Conservation (phyloP, 2,329 filamentous ascomycete genomes). For the Beauveria sp. region DNA sequence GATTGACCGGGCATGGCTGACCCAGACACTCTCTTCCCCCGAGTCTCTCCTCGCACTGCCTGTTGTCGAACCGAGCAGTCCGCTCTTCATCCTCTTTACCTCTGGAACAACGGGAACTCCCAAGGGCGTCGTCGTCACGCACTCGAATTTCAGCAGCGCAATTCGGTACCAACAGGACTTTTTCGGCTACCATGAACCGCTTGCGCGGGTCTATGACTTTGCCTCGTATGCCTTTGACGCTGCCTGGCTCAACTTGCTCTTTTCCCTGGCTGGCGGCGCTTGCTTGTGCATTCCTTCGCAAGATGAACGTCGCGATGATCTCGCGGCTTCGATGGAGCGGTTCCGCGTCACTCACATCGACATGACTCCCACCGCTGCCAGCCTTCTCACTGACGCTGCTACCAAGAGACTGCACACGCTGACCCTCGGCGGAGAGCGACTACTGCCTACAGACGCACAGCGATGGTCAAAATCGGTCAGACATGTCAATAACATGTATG, state of each 20-base stretch:
- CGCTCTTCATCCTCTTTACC: slow-evolving; percentile 39
- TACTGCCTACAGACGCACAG: background rate
- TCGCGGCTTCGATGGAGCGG: slow-evolving; percentile 9
- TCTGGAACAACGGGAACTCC: slow-evolving; percentile 43
- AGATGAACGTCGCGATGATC: slow-evolving; percentile 4
- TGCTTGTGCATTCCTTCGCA: slow-evolving; percentile 13
- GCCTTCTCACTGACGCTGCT: background rate
- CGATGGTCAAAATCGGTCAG: background rate
- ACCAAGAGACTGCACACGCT: background rate
- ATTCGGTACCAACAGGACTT: slow-evolving; percentile 9
- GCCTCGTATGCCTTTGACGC: slow-evolving; percentile 12
- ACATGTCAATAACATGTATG: slow-evolving; percentile 8
- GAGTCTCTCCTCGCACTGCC: background rate
- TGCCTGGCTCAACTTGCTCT: background rate
- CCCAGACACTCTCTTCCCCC: background rate
- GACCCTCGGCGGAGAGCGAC: background rate
- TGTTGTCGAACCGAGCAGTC: background rate
- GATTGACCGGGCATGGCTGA: background rate
- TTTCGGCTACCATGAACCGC: background rate
- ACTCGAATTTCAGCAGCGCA: slow-evolving; percentile 14
- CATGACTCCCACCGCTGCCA: slow-evolving; percentile 7
- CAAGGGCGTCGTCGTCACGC: slow-evolving; percentile 38
- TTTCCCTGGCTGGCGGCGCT: slow-evolving; percentile 1
- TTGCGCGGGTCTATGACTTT: slow-evolving; percentile 9
- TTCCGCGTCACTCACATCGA: slow-evolving; percentile 6